Evolutionary conservation across 1,284 basidiomycete genomes (phyloP), one percentile per base, ranked within the genome.

Genomic region (Pseudomicrostroma phylloplanum): DNA sequence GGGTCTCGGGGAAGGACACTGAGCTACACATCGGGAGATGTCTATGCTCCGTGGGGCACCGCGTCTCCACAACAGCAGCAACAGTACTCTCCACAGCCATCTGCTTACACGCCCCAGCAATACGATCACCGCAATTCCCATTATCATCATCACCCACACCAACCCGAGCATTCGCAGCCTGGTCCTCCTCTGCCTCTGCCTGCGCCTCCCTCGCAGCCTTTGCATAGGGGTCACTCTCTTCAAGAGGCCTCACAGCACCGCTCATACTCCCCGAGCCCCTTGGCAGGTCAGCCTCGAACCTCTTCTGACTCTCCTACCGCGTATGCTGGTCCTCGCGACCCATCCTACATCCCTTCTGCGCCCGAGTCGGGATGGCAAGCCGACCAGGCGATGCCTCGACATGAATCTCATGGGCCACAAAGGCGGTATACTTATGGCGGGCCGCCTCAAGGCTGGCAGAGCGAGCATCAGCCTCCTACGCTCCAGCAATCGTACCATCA

Each of bases 291-390:
- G 21, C 21, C 43, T n/a, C 6, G 6, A 13, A 48, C 43, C 15
- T 17, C 43, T 3, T 48, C 43, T n/a, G 43, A 21, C 4, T 4
- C 43, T 21, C 4, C 51, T 19, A 11, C 21, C 51, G 6, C 13
- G 7, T 40, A 15, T 40, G 23, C 30, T 17, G 26, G 26, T 15
- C 26, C 26, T 26, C 55, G 19, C 58, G 6, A 64, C 67, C 0
- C 43, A 48, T 4, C 43, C 43, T 36, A 36, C 30, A 36, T 36
- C 4, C 30, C 30, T 36, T 9, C 30, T 36, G 30, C 30, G 30
- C 30, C 30, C 30, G 4, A 36, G 9, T 36, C 30, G 30, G 30
- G 30, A 36, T 36, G 30, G 30, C 30, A 36, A 36, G 30, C 30
- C 30, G 9, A 36, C 30, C 30, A 36, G 9, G 9, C 30, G 30